A percentile compares a stretch with the other conserved stretches of the same genome.
phyloP scores from a whole-genome alignment of 352 stramenopile species.

The Elongisporangium prolatum region DNA sequence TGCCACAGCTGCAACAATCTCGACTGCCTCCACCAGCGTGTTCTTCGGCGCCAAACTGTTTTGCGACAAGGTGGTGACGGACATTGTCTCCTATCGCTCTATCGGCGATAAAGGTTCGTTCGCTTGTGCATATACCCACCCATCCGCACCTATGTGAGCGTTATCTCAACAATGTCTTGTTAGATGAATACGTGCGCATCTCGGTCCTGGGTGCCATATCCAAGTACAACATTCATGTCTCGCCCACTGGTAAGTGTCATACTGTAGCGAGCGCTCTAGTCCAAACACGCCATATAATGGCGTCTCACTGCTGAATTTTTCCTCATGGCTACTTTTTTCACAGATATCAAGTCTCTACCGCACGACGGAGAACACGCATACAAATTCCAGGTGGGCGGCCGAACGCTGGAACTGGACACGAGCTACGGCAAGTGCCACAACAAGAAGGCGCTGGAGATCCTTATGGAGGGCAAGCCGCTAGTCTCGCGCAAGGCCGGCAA shows the following conservation, averaged over 20 bases:
- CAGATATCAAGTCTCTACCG: slow-evolving; percentile 54
- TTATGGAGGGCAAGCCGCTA: slow-evolving; percentile 68
- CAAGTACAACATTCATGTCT: slow-evolving; percentile 45
- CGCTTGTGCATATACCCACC: neutral
- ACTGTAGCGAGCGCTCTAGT: neutral
- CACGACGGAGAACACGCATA: slow-evolving; percentile 54
- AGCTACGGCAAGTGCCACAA: slow-evolving; percentile 49
- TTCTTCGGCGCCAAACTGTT: slow-evolving; percentile 71
- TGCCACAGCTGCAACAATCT: slow-evolving; percentile 49
- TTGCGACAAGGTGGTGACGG: slow-evolving; percentile 67
- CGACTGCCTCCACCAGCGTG: slow-evolving; percentile 54
- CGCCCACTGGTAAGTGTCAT: slow-evolving; percentile 30
- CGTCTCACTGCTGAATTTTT: slow-evolving; percentile 1
- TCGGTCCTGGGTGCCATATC: slow-evolving; percentile 32
- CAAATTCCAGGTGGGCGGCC: slow-evolving; percentile 49
- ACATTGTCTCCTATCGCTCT: slow-evolving; percentile 58
- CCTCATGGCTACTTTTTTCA: slow-evolving; percentile 3
- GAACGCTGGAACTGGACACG: slow-evolving; percentile 50
- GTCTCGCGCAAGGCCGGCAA: slow-evolving; percentile 60
- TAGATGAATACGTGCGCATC: slow-evolving; percentile 55
- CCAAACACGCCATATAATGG: neutral
- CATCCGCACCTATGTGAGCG: neutral
- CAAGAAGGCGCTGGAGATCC: slow-evolving; percentile 55
- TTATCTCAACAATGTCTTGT: neutral
- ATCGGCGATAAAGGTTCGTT: slow-evolving; percentile 44